These are phyloP conservation scores for Eucalyptus brandiana DNA, from an alignment of 345 rosid species.

Conservation along the genomic window DNA sequence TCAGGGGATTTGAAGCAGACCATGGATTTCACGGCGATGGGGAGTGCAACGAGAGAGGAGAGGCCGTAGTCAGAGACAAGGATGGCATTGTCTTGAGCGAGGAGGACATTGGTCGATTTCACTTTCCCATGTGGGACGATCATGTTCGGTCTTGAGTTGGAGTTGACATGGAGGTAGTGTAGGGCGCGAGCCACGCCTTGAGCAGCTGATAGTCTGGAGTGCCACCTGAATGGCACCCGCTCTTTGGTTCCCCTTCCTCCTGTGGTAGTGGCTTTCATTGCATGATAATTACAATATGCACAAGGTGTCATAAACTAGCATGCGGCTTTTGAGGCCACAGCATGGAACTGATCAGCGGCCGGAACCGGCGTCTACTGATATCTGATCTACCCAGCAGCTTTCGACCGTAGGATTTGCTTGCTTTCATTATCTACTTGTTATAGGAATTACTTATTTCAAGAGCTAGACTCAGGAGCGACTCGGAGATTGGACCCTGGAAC, in stretches of 20 bases:
- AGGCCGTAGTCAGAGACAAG: conserved; percentile 38
- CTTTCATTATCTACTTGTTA: not conserved
- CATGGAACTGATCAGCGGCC: not conserved
- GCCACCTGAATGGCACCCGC: conserved; percentile 34
- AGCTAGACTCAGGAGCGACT: conserved; percentile 2
- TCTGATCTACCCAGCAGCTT: not conserved
- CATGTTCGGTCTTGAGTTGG: not conserved
- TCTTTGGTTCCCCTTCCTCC: not conserved
- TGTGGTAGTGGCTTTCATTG: not conserved
- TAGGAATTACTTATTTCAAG: not conserved
- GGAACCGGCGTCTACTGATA: not conserved
- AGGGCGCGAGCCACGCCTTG: conserved; percentile 28
- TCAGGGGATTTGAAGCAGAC: conserved; percentile 34
- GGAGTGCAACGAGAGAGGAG: conserved; percentile 17
- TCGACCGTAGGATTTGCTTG: not conserved
- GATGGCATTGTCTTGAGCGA: conserved; percentile 14
- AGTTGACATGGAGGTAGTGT: conserved; percentile 30
- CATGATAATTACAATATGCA: not conserved
- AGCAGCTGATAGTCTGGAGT: conserved; percentile 27
- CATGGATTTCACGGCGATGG: conserved; percentile 21
- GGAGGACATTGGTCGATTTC: conserved; percentile 38
- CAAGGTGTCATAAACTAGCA: not conserved
- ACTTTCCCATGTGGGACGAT: conserved; percentile 43
- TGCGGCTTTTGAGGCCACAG: not conserved
- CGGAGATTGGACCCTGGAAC: conserved; percentile 10